Percentiles rank a stretch among this genome's conserved stretches.
Evolutionary conservation across 257 asterid genomes (phyloP).

Genomic region (Verbena officinalis): DNA sequence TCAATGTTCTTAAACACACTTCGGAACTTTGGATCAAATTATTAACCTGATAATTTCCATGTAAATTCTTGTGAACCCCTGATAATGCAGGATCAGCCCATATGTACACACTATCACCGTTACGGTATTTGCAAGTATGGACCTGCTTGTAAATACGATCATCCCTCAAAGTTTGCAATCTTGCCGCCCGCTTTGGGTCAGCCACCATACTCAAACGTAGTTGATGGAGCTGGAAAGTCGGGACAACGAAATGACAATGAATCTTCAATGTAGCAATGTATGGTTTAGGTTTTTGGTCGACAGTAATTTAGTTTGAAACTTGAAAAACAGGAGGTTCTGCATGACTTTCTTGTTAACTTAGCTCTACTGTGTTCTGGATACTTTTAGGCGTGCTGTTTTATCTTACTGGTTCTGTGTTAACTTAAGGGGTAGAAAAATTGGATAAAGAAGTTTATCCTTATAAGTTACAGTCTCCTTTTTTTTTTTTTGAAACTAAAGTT

Average conservation of each 20-base stretch:
- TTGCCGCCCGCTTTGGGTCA: slow-evolving; percentile 35
- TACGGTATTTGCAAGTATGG: slow-evolving; percentile 95
- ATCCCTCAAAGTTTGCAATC: slow-evolving; percentile 58
- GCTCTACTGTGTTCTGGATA: neutral
- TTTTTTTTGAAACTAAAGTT: too few relatives aligned
- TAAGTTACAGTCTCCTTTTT: neutral
- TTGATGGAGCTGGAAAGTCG: slow-evolving; percentile 39
- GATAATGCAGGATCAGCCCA: slow-evolving; percentile 68
- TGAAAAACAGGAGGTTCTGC: neutral
- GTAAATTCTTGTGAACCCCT: neutral
- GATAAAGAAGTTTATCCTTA: neutral
- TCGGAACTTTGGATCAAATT: neutral
- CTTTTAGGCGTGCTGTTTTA: neutral
- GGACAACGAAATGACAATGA: slow-evolving; percentile 40
- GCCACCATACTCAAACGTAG: slow-evolving; percentile 31
- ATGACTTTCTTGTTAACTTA: neutral
- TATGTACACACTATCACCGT: slow-evolving; percentile 74
- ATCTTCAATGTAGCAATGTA: neutral
- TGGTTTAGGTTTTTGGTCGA: neutral
- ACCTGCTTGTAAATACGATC: slow-evolving; percentile 85
- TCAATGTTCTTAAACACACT: neutral
- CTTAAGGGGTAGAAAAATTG: neutral
- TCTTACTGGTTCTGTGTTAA: neutral
- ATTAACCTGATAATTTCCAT: neutral
- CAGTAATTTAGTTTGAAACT: neutral